Percentiles rank a stretch among this genome's conserved stretches.
These are phyloP conservation scores for Diaporthe capsici DNA, from an alignment of 2,329 filamentous ascomycete species.

Conservation along the genomic window DNA sequence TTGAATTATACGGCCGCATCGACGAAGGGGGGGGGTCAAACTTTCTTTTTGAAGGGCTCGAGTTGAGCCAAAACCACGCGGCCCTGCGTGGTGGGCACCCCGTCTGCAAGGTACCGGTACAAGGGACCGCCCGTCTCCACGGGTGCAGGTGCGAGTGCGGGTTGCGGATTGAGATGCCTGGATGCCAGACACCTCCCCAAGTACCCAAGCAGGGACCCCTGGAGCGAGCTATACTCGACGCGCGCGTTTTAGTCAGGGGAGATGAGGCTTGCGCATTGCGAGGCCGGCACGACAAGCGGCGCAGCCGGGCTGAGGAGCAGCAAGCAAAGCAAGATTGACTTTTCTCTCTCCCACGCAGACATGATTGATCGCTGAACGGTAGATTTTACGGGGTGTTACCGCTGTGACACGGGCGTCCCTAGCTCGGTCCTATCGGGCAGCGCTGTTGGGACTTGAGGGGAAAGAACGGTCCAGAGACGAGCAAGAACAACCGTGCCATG, in stretches of 20 bases:
- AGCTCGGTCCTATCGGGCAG: constrained; percentile 20
- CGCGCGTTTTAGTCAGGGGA: constrained; percentile 29
- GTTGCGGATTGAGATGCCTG: background rate
- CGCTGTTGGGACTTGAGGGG: background rate
- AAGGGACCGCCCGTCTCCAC: constrained; percentile 10
- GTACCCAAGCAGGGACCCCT: constrained; percentile 25
- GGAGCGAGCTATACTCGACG: constrained; percentile 22
- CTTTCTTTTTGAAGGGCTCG: constrained; percentile 10
- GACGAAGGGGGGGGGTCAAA: background rate
- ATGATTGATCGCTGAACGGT: constrained; percentile 3
- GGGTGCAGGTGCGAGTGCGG: background rate
- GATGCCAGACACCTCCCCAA: background rate
- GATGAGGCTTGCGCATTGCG: constrained; percentile 25
- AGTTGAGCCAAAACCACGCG: constrained; percentile 33
- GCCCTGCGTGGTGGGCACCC: constrained; percentile 6
- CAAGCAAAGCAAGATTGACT: constrained; percentile 12
- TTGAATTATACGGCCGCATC: constrained; percentile 27
- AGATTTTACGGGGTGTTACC: background rate
- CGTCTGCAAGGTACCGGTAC: constrained; percentile 32
- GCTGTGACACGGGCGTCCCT: constrained; percentile 4
- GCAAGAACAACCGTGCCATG: background rate
- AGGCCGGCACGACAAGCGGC: constrained; percentile 12
- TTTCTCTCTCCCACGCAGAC: background rate
- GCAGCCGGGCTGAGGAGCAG: background rate
- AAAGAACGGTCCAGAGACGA: background rate